Conservation (phyloP, 345 rosid species). For the Ceriops tagal region DNA sequence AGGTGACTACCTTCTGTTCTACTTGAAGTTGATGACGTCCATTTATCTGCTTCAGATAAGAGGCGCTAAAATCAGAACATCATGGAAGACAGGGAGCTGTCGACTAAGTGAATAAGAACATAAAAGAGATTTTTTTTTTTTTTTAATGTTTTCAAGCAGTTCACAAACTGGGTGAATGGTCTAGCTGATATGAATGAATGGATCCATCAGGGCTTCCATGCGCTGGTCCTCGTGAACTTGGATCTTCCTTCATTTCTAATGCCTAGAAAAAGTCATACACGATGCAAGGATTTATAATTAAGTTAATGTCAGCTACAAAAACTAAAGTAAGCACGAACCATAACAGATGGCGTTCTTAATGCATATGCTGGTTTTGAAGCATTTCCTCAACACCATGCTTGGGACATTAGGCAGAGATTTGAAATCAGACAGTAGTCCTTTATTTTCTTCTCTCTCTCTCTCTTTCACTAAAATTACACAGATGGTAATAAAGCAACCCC, state of each 20-base stretch:
- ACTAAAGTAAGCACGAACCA: too few species aligned
- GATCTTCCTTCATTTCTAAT: constrained; percentile 15
- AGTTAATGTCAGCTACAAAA: background rate
- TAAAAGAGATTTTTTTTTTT: background rate
- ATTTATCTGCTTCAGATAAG: constrained; percentile 17
- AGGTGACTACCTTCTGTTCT: constrained; percentile 13
- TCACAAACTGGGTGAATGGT: constrained; percentile 19
- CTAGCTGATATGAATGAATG: constrained; percentile 9
- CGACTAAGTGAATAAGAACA: background rate
- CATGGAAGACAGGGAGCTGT: background rate
- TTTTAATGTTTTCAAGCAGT: background rate
- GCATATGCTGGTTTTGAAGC: background rate
- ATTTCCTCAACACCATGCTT: too few species aligned
- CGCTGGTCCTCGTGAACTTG: constrained; percentile 3
- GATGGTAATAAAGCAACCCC: background rate
- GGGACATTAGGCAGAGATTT: too few species aligned
- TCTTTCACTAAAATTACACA: background rate
- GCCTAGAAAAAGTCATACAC: constrained; percentile 2
- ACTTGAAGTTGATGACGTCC: constrained; percentile 23
- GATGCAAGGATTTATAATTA: background rate
- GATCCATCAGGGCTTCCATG: constrained; percentile 10
- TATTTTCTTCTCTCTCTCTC: background rate
- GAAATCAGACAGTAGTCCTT: too few species aligned
- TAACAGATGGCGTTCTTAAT: background rate
- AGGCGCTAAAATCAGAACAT: background rate